Base-by-base conservation (phyloP, 768 basidiomycete genomes). In the Asterophora parasitica region DNA sequence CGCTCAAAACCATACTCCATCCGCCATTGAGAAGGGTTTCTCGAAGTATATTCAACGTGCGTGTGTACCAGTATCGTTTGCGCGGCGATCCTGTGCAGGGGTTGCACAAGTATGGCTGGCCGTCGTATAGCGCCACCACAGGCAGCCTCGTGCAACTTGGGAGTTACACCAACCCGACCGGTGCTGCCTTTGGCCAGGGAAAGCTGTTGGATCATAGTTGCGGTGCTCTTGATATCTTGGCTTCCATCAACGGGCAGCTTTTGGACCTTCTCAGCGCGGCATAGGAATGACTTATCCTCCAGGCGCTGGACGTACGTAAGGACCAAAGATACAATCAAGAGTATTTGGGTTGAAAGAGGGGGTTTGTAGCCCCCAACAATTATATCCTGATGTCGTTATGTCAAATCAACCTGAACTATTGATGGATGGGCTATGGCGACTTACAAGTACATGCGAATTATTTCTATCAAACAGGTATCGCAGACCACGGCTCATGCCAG, bases 401-500 rank as follows among this genome's bases (percentile, higher is more conserved):
- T 20, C 17, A 34, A 19, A 40, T 20, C 17, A 34, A 19, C 28
- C 19, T 23, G 7, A 40, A 42, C 16, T 34, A 46, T 6, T 17
- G 15, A 40, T 12, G 49, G 44, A 10, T 27, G 3, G 2, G 12
- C 5, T 8, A 36, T 15, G 42, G 16, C 20, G 12, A 65, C 78
- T 48, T 51, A 84, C 82, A 49, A 72, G 65, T 43, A 68, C 60
- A 63, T 86, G 84, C 20, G 75, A 71, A 8, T 67, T 57, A 54
- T 86, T 86, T 36, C 77, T 69, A 57, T 86, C 85, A 50, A 85
- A 73, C 11, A 86, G 69, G 55, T 72, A 77, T 16, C 85, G 73
- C 26, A 86, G 68, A 2, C 83, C 84, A 16, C 75, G 65, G 54
- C 82, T 81, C 71, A 84, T 73, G 4, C 84, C 85, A 4, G 65